Evolutionary conservation across 2,329 filamentous ascomycete genomes (phyloP).

Genomic region (Aspergillus ochraceoroseus): DNA sequence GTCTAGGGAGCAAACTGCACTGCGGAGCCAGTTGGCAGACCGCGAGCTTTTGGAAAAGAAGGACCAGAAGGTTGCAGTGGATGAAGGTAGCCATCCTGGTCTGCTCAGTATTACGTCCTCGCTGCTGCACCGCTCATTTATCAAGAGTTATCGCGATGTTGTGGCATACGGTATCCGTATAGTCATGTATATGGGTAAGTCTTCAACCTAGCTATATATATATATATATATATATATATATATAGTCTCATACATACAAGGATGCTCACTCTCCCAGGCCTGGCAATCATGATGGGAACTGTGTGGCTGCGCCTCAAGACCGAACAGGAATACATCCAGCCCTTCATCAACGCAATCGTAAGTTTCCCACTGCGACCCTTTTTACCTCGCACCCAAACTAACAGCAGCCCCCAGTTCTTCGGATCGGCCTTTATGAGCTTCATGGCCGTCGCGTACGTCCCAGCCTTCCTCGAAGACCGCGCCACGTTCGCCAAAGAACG

Average conservation of each 20-base stretch:
- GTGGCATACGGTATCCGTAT: constrained; percentile 78
- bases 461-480: constrained; percentile 74
- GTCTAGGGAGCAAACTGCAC: constrained; percentile 42
- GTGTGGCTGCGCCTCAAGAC: constrained; percentile 71
- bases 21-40: constrained; percentile 28
- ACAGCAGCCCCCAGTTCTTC: constrained; percentile 53
- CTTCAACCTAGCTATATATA: too few relatives aligned
- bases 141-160: constrained; percentile 80
- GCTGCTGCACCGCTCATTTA: constrained; percentile 70
- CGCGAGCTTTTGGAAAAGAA: constrained; percentile 27
- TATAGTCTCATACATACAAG: constrained; percentile 6
- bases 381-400: too few relatives aligned
- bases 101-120: constrained; percentile 53
- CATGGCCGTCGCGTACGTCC: constrained; percentile 81
- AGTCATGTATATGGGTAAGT: constrained; percentile 67
- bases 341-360: constrained; percentile 73
- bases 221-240: background rate
- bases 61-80: constrained; percentile 13
- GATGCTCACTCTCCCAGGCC: constrained; percentile 38
- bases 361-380: constrained; percentile 22
- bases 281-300: constrained; percentile 83
- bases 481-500: constrained; percentile 70
- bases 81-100: constrained; percentile 39
- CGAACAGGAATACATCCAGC: constrained; percentile 67
- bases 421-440: constrained; percentile 72